phyloP scores from a whole-genome alignment of 495 filamentous ascomycete genomes.

The Penicillium steckii region DNA sequence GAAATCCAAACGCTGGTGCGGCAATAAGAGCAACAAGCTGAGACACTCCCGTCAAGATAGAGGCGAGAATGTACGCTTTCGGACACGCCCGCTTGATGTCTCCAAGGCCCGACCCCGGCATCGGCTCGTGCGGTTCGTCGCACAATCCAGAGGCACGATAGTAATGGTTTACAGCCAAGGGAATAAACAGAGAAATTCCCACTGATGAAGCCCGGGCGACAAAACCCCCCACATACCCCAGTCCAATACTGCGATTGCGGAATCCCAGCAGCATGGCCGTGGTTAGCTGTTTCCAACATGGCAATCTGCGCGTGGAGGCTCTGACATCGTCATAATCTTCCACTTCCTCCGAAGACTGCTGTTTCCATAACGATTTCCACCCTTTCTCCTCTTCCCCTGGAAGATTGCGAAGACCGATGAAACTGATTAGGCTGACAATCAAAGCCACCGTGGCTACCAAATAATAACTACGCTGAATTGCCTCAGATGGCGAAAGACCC shows the following conservation, averaged over 20 bases:
- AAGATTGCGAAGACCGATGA: constrained; percentile 75
- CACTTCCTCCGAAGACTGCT: neutral
- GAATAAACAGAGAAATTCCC: constrained; percentile 90
- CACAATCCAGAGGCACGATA: constrained; percentile 83
- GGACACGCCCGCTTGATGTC: constrained; percentile 80
- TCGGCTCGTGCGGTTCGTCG: constrained; percentile 52
- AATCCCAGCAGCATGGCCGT: constrained; percentile 73
- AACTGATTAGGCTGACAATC: constrained; percentile 68
- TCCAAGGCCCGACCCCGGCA: constrained; percentile 47
- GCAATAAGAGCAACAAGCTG: constrained; percentile 82
- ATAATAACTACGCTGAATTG: constrained; percentile 81
- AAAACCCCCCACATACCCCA: constrained; percentile 92
- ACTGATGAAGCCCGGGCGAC: constrained; percentile 96
- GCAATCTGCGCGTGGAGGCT: constrained; percentile 6
- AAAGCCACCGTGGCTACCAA: constrained; percentile 73
- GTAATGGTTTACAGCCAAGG: constrained; percentile 85
- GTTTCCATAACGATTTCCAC: constrained; percentile 47
- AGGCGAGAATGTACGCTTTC: constrained; percentile 79
- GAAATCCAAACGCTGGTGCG: constrained; percentile 82
- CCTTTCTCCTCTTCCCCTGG: constrained; percentile 77
- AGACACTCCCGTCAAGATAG: constrained; percentile 81
- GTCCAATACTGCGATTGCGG: constrained; percentile 69
- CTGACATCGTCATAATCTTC: constrained; percentile 2
- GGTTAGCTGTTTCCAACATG: constrained; percentile 47
- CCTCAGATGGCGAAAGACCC: constrained; percentile 62